phyloP scores from a whole-genome alignment of 2,329 filamentous ascomycete species.

The Colletotrichum godetiae region DNA sequence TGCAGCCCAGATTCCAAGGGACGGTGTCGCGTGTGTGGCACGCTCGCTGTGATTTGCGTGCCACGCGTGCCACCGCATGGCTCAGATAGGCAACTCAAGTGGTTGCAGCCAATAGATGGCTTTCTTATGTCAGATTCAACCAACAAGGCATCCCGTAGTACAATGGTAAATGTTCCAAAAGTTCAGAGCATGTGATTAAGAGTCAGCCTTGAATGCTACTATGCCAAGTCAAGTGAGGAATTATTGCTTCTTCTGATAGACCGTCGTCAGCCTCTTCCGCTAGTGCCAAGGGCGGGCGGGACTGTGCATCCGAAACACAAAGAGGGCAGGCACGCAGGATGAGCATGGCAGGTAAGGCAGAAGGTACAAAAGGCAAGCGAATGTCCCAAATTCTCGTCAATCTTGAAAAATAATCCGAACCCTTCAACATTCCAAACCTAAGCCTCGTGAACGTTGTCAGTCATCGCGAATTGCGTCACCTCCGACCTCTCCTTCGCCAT shows the following conservation, averaged over 20 bases:
- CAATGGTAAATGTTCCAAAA: not conserved
- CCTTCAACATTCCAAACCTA: not conserved
- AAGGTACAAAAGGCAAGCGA: not conserved
- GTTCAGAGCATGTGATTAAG: not conserved
- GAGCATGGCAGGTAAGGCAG: not conserved
- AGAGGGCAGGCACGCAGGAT: not conserved
- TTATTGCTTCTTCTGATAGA: not conserved
- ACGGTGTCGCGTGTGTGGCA: not conserved
- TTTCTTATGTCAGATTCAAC: not conserved
- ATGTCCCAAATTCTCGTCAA: not conserved
- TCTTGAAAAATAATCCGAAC: not conserved
- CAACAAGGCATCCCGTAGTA: not conserved
- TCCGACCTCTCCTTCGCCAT: not conserved
- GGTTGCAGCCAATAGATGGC: not conserved
- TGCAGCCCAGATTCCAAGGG: not conserved
- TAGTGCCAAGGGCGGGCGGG: not conserved
- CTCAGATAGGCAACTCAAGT: not conserved
- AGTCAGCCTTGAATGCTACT: not conserved
- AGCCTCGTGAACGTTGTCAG: not conserved
- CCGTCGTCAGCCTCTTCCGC: not conserved
- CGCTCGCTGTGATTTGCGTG: not conserved
- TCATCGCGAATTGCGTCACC: not conserved
- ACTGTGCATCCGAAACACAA: not conserved
- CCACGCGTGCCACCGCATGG: not conserved
- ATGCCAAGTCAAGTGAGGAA: not conserved